A percentile compares a stretch with the other conserved stretches of the same genome.
Evolutionary conservation across 495 filamentous ascomycete genomes (phyloP).

Genomic region (Terfezia claveryi): DNA sequence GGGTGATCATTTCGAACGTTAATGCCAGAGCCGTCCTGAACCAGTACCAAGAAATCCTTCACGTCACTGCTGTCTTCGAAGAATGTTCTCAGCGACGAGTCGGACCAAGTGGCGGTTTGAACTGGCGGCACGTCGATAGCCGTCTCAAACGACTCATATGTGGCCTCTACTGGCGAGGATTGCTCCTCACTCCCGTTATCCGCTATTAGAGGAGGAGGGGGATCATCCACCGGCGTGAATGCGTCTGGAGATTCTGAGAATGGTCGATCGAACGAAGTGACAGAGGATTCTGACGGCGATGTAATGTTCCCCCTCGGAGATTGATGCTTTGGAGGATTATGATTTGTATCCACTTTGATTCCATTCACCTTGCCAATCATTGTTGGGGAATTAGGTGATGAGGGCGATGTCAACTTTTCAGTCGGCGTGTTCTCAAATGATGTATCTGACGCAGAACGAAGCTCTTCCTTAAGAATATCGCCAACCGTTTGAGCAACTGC

Average conservation of each 20-base stretch:
- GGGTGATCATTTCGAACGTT: slow-evolving; percentile 61
- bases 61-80: slow-evolving; percentile 85
- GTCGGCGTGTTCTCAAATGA: neutral
- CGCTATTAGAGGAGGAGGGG: neutral
- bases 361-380: neutral
- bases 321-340: neutral
- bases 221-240: slow-evolving; percentile 1
- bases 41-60: slow-evolving; percentile 69
- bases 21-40: slow-evolving; percentile 71
- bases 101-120: slow-evolving; percentile 43
- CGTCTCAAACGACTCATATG: neutral
- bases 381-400: neutral
- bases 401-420: slow-evolving; percentile 16
- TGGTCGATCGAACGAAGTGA: neutral
- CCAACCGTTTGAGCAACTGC: neutral
- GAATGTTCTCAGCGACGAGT: slow-evolving; percentile 62
- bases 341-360: neutral
- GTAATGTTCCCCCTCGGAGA: slow-evolving; percentile 15
- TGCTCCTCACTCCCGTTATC: neutral
- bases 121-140: neutral
- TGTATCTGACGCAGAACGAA: neutral
- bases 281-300: slow-evolving; percentile 19
- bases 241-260: neutral
- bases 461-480: neutral
- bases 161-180: neutral